Evolutionary conservation across 139 green algal species (phyloP).

Genomic region (Chlamydomonas sphaeroides): DNA sequence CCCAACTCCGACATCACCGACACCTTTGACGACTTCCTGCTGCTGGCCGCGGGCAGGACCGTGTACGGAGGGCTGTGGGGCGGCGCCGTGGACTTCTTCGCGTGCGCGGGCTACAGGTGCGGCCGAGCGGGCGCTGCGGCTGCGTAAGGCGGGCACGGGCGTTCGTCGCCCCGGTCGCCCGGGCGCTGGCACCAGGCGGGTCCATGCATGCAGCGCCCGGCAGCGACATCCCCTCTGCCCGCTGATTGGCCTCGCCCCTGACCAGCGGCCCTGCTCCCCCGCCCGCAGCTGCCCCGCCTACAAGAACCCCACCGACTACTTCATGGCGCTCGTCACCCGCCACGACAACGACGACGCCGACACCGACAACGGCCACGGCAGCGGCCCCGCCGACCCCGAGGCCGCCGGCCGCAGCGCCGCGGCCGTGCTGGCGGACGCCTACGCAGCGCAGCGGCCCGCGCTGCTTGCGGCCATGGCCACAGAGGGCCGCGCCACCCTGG

Average conservation of each 20-base stretch:
- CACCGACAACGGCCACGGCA: too few relatives aligned
- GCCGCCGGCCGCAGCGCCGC: too few relatives aligned
- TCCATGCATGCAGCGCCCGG: too few relatives aligned
- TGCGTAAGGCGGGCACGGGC: too few relatives aligned
- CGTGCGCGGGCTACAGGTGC: slow-evolving; percentile 50
- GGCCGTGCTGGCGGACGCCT: slow-evolving; percentile 10
- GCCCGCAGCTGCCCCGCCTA: slow-evolving; percentile 61
- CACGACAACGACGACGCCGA: too few relatives aligned
- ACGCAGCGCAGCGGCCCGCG: background rate
- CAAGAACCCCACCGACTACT: slow-evolving; percentile 75
- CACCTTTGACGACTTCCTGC: slow-evolving; percentile 81
- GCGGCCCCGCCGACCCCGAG: background rate
- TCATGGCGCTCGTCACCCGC: slow-evolving; percentile 36
- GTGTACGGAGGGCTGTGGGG: slow-evolving; percentile 74
- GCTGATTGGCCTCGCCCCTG: too few relatives aligned
- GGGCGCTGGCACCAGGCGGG: too few relatives aligned
- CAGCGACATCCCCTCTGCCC: too few relatives aligned
- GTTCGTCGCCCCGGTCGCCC: too few relatives aligned
- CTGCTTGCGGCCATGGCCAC: background rate
- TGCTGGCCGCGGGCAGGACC: slow-evolving; percentile 67
- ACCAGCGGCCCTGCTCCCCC: background rate
- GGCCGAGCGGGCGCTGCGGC: background rate
- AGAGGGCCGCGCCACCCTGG: background rate
- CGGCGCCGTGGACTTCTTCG: slow-evolving; percentile 65
- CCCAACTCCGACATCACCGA: slow-evolving; percentile 76